Evolutionary conservation across 768 basidiomycete genomes (phyloP), one percentile per base, ranked within the genome.

Genomic region (Thelephora aurantiotincta): DNA sequence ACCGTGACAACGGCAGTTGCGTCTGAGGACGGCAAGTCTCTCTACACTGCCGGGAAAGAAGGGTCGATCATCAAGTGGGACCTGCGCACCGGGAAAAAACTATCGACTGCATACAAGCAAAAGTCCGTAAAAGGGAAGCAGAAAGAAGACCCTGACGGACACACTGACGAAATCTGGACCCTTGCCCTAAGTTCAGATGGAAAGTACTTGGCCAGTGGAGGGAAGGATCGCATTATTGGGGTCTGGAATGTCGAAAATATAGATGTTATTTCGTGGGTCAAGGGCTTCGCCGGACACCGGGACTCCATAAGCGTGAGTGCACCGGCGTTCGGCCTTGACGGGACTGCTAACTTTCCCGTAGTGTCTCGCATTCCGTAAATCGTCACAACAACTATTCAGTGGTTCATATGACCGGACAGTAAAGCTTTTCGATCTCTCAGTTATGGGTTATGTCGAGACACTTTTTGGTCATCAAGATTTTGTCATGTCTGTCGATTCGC

Each of bases 381-480:
- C 74, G 42, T 79, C 85, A 2, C 69, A 78, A 47, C 75, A 82
- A 60, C 65, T 92, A 23, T 86, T 86, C 63, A 75, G 82, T 14
- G 77, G 74, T 35, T 84, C 89, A 14, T 78, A 80, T 59, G 88
- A 98, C 61, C 83, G 93, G 12, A 91, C 92, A 0, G 59, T 96
- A 48, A 94, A 94, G 62, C 69, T 97, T 2, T 94, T 84, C 63
- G 93, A 85, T 60, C 66, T 75, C 42, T 73, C 67, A 9, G 86
- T 88, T 5, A 76, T 94, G 72, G 91, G 89, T 9, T 91, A 92
- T 57, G 82, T 98, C 48, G 94, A 99, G 62, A 97, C 94, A 6
- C 69, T 98, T 3, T 99, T 94, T 59, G 96, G 96, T 1, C 96
- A 99, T 60, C 94, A 98, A 65, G 93, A 97, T 57, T 74, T 77